Evolutionary conservation across 768 basidiomycete species (phyloP), one percentile per base, ranked within the genome.

Genomic region (Auriscalpium orientale): DNA sequence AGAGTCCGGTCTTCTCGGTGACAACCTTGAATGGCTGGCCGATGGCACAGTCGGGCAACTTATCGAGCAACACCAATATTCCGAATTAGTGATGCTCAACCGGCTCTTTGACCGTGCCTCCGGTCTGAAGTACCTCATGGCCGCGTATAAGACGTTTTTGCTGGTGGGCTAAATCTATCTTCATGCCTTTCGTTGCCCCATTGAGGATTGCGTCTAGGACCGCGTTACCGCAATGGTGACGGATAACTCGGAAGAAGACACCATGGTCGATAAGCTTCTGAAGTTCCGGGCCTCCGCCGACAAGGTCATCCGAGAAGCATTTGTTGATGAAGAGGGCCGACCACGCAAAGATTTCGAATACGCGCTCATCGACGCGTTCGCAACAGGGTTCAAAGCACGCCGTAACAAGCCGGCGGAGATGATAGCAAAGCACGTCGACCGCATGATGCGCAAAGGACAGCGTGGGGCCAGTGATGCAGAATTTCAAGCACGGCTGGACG

Each of bases 381-480:
- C 77, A 3, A 72, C 64, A 33, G 90, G 87, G 21, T 93, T 94
- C 74, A 85, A 84, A 67, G 76, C 79, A 2, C 81, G 87, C 45
- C 79, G 84, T 33, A 85, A 83, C 65, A 93, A 90, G 65, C 91
- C 92, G 8, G 92, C 94, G 0, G 93, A 95, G 70, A 85, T 93
- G 82, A 87, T 95, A 53, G 97, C 97, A 15, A 92, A 89, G 66
- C 82, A 92, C 67, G 75, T 98, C 49, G 95, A 98, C 70, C 79
- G 77, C 49, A 81, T 86, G 20, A 88, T 98, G 87, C 81, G 94
- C 46, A 83, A 81, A 56, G 95, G 95, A 0, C 92, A 95, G 68
- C 84, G 85, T 36, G 76, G 79, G 10, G 72, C 77, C 53, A 79
- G 77, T 34, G 87, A 92, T 56, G 71, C 67, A 13, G 79, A 78